Evolutionary conservation across 805 yeast genomes (phyloP), one percentile per base, ranked within the genome.

Genomic region (Yamadazyma kitorensis): DNA sequence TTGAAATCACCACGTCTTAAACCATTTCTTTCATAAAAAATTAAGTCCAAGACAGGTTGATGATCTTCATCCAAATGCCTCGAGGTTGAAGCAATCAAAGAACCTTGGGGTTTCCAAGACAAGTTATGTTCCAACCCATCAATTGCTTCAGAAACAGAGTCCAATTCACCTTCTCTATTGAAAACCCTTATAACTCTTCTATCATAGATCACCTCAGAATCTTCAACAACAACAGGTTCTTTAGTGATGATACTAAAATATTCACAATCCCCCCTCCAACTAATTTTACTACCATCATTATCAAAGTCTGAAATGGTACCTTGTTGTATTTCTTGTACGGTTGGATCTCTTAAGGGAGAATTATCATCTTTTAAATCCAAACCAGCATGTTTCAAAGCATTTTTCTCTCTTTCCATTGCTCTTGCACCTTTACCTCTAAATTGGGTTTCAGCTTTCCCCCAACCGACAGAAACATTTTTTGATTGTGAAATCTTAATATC

Each of bases 371-470:
- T 83, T 40, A 80, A 62, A 45, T 77, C 84, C 40, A 82, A 57
- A 14, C 89, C 93, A 1, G 89, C 80, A 50, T 74, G 74, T 55
- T 50, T 80, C 68, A 75, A 58, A 2, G 78, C 74, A 33, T 54
- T 55, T 37, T 64, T 60, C 47, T 74, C 83, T 59, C 91, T 72
- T 59, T 84, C 94, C 40, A 76, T 52, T 6, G 84, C 87, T 49
- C 81, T 82, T 19, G 85, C 93, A 43, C 98, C 98, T 51, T 76
- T 81, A 33, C 99, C 99, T 59, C 83, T 80, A 59, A 93, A 93
- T 61, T 93, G 99, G 0, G 99, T 93, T 57, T 91, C 98, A 47
- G 82, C 81, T 42, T 83, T 85, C 52, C 99, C 99, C 99, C 99
- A 93, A 17, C 99, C 99, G 27, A 93, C 96, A 17, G 91, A 82